Evolutionary conservation across 1,284 basidiomycete species (phyloP).

Genomic region (Ceratobasidium sp.): DNA sequence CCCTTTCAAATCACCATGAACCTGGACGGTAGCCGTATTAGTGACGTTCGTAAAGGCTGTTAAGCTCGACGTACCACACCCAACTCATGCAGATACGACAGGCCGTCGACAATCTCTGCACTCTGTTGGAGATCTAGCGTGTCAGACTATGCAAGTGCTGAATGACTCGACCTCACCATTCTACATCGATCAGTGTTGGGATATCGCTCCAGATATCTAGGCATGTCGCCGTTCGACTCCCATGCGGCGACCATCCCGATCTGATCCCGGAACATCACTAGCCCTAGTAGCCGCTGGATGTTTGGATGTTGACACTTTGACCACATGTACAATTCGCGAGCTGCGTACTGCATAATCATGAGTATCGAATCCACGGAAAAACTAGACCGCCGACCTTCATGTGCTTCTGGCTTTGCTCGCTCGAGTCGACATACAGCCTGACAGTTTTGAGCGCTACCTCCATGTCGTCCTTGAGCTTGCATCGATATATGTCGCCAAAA

Average conservation of each 20-base stretch:
- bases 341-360: too few relatives aligned
- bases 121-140: neutral
- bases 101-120: neutral
- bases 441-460: too few relatives aligned
- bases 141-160: neutral
- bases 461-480: too few relatives aligned
- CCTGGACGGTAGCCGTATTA: neutral
- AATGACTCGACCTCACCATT: neutral
- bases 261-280: slow-evolving; percentile 1
- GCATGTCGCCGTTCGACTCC: neutral
- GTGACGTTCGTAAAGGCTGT: too few relatives aligned
- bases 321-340: slow-evolving; percentile 5
- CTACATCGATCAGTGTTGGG: neutral
- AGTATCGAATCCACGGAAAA: too few relatives aligned
- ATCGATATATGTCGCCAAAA: too few relatives aligned
- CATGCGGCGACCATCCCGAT: slow-evolving; percentile 8
- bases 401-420: too few relatives aligned
- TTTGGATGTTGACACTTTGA: slow-evolving; percentile 7
- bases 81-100: neutral
- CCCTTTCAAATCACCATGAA: slow-evolving; percentile 32
- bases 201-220: neutral
- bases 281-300: neutral
- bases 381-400: too few relatives aligned
- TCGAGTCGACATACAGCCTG: too few relatives aligned
- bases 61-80: neutral